Evolutionary conservation across 306 rosid species (phyloP).

Genomic region (Prunus campanulata): DNA sequence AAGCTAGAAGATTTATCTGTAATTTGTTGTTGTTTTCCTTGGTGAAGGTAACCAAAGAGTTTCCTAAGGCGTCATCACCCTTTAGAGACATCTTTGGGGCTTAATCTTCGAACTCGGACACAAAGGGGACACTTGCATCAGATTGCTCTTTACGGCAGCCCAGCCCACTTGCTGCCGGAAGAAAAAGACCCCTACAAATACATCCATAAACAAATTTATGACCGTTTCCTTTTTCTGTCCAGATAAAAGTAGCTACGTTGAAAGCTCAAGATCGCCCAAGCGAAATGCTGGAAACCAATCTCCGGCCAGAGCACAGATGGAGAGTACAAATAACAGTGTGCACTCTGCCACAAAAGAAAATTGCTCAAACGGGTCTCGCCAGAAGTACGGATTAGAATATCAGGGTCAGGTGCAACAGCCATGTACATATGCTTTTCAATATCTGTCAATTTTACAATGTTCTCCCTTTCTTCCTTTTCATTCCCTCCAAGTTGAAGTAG

Average conservation of each 20-base stretch:
- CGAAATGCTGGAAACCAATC: constrained; percentile 39
- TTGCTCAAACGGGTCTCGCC: constrained; percentile 50
- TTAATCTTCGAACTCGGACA: too few species aligned
- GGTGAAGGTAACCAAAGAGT: too few species aligned
- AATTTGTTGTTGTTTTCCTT: too few species aligned
- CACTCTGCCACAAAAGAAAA: constrained; percentile 52
- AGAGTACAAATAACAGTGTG: constrained; percentile 33
- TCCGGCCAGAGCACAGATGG: constrained; percentile 45
- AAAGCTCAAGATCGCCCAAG: constrained; percentile 42
- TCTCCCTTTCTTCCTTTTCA: constrained; percentile 24
- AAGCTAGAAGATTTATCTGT: too few species aligned
- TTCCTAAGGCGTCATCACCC: too few species aligned
- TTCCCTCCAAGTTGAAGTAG: constrained; percentile 14
- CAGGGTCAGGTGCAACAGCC: constrained; percentile 36
- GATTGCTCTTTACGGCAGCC: too few species aligned
- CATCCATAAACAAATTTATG: neutral
- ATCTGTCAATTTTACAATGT: constrained; percentile 27
- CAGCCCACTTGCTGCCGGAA: too few species aligned
- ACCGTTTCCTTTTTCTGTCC: constrained; percentile 40
- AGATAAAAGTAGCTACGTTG: constrained; percentile 36
- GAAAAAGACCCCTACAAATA: too few species aligned
- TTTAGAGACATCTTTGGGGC: too few species aligned
- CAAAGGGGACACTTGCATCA: too few species aligned
- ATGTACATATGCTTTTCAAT: constrained; percentile 42
- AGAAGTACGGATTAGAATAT: constrained; percentile 39